Conservation (phyloP, 306 rosid genomes). For the Vicia sativa region DNA sequence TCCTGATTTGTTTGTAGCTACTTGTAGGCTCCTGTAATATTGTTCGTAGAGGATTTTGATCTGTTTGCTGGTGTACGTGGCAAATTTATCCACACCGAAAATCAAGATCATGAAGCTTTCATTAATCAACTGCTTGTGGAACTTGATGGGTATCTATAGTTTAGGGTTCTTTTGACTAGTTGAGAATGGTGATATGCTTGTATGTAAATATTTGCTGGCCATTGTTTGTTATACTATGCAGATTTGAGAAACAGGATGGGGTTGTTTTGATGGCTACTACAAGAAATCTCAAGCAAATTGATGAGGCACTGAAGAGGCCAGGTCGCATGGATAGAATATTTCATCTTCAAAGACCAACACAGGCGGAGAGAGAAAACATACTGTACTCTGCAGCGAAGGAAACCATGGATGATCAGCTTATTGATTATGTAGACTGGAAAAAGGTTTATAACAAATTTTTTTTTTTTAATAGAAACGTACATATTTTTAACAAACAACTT, state of each 20-base stretch:
- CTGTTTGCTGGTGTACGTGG: conserved; percentile 99
- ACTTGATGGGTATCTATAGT: conserved; percentile 82
- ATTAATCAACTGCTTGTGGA: conserved; percentile 98
- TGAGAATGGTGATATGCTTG: conserved; percentile 37
- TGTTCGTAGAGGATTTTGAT: conserved; percentile 98
- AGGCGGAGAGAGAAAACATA: conserved; percentile 87
- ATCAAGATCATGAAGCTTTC: conserved; percentile 97
- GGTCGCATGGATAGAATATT: conserved; percentile 99
- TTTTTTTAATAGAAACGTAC: conserved; percentile 7
- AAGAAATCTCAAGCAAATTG: conserved; percentile 86
- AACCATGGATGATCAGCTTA: conserved; percentile 86
- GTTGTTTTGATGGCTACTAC: conserved; percentile 99
- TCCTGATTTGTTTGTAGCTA: conserved; percentile 42
- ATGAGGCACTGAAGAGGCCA: conserved; percentile 93
- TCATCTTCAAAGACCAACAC: conserved; percentile 97
- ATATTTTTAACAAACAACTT: not conserved
- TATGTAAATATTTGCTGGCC: conserved; percentile 19
- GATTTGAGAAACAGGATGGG: conserved; percentile 99
- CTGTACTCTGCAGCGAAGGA: conserved; percentile 76
- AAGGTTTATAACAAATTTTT: conserved; percentile 58
- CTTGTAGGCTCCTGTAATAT: conserved; percentile 90
- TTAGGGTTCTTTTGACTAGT: conserved; percentile 35
- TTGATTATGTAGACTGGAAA: conserved; percentile 92
- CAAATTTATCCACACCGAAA: conserved; percentile 77
- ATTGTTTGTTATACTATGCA: conserved; percentile 40